Percentiles rank a stretch among this genome's conserved stretches.
phyloP scores from a whole-genome alignment of 2,329 filamentous ascomycete species.

The Ceratocystis destructans region DNA sequence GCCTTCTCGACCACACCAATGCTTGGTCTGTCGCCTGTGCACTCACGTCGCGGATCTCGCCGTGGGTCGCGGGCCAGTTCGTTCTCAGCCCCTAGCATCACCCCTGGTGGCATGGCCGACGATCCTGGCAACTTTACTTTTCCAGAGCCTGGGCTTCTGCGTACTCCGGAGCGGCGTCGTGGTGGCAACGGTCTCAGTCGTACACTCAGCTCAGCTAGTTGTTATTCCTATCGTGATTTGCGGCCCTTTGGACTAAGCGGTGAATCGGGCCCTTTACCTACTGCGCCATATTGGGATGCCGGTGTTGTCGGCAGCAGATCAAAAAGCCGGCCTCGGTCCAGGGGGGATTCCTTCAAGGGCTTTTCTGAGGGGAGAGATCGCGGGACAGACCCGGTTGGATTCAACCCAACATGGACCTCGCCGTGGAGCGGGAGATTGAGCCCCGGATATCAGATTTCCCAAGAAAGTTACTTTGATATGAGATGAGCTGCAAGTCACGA shows the following conservation, averaged over 20 bases:
- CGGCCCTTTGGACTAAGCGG: background rate
- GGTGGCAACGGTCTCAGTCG: background rate
- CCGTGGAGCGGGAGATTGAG: conserved; percentile 6
- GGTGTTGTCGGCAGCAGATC: background rate
- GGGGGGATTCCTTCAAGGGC: conserved; percentile 16
- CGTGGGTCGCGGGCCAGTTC: background rate
- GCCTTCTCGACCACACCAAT: conserved; percentile 24
- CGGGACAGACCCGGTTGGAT: conserved; percentile 8
- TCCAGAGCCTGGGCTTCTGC: background rate
- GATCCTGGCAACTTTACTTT: background rate
- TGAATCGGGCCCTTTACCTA: background rate
- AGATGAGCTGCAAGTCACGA: conserved; percentile 11
- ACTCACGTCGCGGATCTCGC: conserved; percentile 6
- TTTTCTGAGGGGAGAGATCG: conserved; percentile 18
- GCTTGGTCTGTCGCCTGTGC: background rate
- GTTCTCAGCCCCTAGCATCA: background rate
- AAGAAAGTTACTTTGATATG: conserved; percentile 13
- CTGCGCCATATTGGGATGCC: background rate
- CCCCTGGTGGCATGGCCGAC: background rate
- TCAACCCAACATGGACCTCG: conserved; percentile 13
- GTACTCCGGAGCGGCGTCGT: conserved; percentile 1
- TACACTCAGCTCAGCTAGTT: background rate
- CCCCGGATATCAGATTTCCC: background rate
- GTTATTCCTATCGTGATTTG: background rate
- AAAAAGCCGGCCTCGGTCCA: background rate